A percentile compares a stretch with the other conserved stretches of the same genome.
These are phyloP conservation scores for Neurospora hispaniola DNA, from an alignment of 495 filamentous ascomycete species.

Conservation along the genomic window DNA sequence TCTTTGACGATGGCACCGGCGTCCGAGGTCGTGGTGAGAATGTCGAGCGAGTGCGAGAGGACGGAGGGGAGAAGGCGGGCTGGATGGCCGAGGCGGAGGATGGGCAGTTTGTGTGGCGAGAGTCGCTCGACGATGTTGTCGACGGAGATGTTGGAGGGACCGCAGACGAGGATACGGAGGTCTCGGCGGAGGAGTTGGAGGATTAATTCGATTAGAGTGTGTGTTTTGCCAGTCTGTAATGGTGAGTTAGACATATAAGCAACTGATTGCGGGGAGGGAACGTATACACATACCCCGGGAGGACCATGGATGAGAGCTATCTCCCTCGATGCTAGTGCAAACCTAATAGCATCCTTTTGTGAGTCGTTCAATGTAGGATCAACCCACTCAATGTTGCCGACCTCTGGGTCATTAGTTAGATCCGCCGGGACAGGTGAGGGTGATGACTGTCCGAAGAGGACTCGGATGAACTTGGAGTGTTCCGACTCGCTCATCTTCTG, in stretches of 20 bases:
- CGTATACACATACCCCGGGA: slow-evolving; percentile 49
- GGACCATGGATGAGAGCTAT: slow-evolving; percentile 93
- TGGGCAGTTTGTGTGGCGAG: slow-evolving; percentile 68
- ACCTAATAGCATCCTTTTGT: slow-evolving; percentile 84
- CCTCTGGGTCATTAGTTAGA: slow-evolving; percentile 24
- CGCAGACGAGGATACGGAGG: slow-evolving; percentile 77
- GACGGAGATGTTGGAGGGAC: slow-evolving; percentile 90
- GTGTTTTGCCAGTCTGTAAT: slow-evolving; percentile 78
- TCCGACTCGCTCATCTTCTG: slow-evolving; percentile 59
- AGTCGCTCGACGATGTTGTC: slow-evolving; percentile 98
- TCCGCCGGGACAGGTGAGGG: slow-evolving; percentile 45
- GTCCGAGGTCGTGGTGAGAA: slow-evolving; percentile 84
- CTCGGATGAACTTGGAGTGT: slow-evolving; percentile 63
- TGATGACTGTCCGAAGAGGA: slow-evolving; percentile 66
- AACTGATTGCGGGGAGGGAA: neutral
- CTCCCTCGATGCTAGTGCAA: slow-evolving; percentile 72
- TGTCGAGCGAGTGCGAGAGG: slow-evolving; percentile 79
- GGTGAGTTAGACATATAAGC: neutral
- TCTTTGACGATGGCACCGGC: slow-evolving; percentile 86
- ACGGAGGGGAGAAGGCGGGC: slow-evolving; percentile 85
- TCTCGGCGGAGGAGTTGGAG: slow-evolving; percentile 66
- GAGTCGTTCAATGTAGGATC: slow-evolving; percentile 76
- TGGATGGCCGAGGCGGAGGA: slow-evolving; percentile 86
- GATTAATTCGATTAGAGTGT: slow-evolving; percentile 92
- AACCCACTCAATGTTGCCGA: slow-evolving; percentile 52